Conservation (phyloP, 2,329 filamentous ascomycete genomes). For the Ophiocordyceps camponoti-rufipedis region DNA sequence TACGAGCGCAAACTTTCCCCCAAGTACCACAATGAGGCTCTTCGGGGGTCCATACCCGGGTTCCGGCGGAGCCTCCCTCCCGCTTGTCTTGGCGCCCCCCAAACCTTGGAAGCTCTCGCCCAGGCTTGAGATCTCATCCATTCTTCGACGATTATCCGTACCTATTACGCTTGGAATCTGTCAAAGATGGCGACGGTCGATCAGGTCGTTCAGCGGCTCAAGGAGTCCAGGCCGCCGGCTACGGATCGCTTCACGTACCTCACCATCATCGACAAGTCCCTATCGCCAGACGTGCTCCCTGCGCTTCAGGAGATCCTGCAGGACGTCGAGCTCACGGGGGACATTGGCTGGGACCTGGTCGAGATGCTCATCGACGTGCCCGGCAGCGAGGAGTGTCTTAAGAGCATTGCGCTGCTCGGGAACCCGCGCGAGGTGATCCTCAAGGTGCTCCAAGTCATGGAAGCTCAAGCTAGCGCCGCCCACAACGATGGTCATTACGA, state of each 20-base stretch:
- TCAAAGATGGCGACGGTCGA: slow-evolving; percentile 15
- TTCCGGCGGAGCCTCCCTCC: background rate
- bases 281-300: slow-evolving; percentile 48
- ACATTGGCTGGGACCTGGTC: slow-evolving; percentile 74
- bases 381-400: slow-evolving; percentile 50
- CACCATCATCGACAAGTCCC: slow-evolving; percentile 57
- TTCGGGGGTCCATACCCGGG: background rate
- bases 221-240: slow-evolving; percentile 29
- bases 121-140: background rate
- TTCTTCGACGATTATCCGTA: background rate
- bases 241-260: slow-evolving; percentile 60
- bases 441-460: slow-evolving; percentile 58
- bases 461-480: slow-evolving; percentile 16
- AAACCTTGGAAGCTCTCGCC: background rate
- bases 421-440: slow-evolving; percentile 70
- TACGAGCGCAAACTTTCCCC: too few relatives aligned
- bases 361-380: slow-evolving; percentile 53
- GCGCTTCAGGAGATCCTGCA: slow-evolving; percentile 50
- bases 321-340: slow-evolving; percentile 48
- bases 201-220: slow-evolving; percentile 25
- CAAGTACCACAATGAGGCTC: background rate
- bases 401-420: slow-evolving; percentile 56
- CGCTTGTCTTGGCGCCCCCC: background rate
- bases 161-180: background rate
- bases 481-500: slow-evolving; percentile 20